Percentiles rank a stretch among this genome's conserved stretches.
These are phyloP conservation scores for Cryphonectria carpinicola DNA, from an alignment of 2,329 filamentous ascomycete species.

Conservation along the genomic window DNA sequence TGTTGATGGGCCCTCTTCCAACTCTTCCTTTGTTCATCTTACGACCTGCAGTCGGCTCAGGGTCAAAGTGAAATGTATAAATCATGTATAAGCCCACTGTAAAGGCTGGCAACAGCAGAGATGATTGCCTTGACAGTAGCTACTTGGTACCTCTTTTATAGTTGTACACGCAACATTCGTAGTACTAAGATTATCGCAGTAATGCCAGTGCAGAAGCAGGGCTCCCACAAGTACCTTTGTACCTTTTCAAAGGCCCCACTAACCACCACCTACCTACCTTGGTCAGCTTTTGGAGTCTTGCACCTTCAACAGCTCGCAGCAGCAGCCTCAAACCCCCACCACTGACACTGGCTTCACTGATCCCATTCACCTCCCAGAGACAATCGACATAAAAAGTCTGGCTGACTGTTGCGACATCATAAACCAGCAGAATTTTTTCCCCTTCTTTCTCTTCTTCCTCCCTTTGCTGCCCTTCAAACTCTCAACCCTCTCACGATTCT, in stretches of 20 bases:
- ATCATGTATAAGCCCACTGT: neutral
- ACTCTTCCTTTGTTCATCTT: neutral
- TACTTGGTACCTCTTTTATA: neutral
- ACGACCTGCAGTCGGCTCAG: neutral
- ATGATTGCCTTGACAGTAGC: too few species aligned
- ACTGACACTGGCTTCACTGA: neutral
- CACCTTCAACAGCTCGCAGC: neutral
- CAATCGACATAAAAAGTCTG: neutral
- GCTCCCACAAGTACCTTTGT: neutral
- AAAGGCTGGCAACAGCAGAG: neutral
- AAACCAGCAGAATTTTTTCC: neutral
- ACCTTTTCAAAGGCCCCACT: neutral
- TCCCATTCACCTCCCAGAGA: neutral
- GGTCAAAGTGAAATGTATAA: neutral
- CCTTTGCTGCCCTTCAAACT: neutral
- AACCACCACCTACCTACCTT: neutral
- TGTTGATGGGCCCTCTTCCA: neutral
- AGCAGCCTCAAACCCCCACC: constrained; percentile 3
- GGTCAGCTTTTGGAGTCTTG: neutral
- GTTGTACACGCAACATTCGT: neutral
- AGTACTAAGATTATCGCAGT: neutral
- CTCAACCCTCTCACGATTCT: neutral
- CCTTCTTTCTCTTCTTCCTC: neutral
- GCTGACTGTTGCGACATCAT: neutral
- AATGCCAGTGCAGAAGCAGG: neutral